Conservation (phyloP, 805 yeast genomes). For the Torulaspora gathmanii region DNA sequence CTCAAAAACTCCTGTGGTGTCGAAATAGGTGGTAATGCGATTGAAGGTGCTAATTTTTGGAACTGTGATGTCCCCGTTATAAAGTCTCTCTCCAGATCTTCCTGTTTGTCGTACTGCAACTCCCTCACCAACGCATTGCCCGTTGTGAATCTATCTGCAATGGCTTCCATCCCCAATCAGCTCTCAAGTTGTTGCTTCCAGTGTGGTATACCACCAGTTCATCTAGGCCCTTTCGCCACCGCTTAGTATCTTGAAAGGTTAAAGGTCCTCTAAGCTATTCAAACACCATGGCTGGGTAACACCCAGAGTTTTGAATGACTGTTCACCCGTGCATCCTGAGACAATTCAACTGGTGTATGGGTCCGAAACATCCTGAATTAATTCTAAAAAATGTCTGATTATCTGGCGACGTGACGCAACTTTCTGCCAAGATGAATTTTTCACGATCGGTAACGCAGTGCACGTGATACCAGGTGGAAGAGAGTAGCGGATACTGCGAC, state of each 20-base stretch:
- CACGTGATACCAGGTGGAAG: not conserved
- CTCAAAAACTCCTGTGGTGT: constrained; percentile 88
- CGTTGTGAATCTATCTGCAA: constrained; percentile 30
- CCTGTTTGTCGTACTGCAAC: constrained; percentile 32
- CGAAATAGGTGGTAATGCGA: constrained; percentile 76
- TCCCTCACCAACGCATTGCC: constrained; percentile 25
- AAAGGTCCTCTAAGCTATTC: not conserved
- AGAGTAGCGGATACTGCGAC: not conserved
- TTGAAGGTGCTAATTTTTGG: constrained; percentile 47
- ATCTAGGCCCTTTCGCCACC: not conserved
- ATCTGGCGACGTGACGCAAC: not conserved
- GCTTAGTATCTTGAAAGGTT: not conserved
- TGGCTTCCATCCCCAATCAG: constrained; percentile 29
- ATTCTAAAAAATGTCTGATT: not conserved
- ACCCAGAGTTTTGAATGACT: not conserved
- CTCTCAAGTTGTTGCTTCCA: not conserved
- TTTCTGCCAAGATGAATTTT: not conserved
- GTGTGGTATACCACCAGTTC: not conserved
- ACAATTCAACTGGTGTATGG: not conserved
- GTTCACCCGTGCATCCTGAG: not conserved
- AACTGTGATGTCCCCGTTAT: constrained; percentile 32
- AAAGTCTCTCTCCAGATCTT: constrained; percentile 35
- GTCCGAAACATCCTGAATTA: not conserved
- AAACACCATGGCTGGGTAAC: not conserved
- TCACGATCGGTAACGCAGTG: not conserved